Evolutionary conservation across 257 asterid species (phyloP).

Genomic region (Jasminum sambac): DNA sequence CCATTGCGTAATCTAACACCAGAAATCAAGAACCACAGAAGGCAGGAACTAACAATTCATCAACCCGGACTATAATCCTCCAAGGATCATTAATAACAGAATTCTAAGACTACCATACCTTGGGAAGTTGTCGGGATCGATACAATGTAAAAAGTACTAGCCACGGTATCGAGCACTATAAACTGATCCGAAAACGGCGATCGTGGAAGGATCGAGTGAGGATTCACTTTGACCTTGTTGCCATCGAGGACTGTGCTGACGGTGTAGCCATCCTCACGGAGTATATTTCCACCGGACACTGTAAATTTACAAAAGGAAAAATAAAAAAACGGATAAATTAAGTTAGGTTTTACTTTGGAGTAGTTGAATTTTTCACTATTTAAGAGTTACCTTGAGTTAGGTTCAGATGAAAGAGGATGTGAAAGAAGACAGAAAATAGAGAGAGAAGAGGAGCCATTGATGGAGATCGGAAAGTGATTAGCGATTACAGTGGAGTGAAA

Average conservation of each 20-base stretch:
- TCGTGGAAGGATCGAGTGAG: conserved; percentile 51
- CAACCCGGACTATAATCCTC: conserved; percentile 2
- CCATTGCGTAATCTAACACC: not conserved
- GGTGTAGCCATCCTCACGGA: conserved; percentile 76
- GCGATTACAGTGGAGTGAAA: not conserved
- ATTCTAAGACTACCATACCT: conserved; percentile 15
- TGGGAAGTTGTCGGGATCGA: conserved; percentile 40
- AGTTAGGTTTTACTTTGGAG: not conserved
- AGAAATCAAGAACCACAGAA: not conserved
- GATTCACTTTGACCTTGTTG: conserved; percentile 56
- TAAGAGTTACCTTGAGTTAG: conserved; percentile 36
- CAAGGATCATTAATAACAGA: conserved; percentile 1
- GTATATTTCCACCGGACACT: conserved; percentile 37
- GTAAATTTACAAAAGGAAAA: conserved; percentile 20
- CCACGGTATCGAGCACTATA: conserved; percentile 65
- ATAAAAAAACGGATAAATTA: not conserved
- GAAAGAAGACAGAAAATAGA: conserved; percentile 13
- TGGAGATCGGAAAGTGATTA: conserved; percentile 9
- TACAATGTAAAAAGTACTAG: conserved; percentile 63
- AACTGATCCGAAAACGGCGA: conserved; percentile 51
- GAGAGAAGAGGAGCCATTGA: conserved; percentile 29
- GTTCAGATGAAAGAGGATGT: conserved; percentile 29
- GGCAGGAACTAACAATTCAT: not conserved
- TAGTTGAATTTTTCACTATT: not conserved
- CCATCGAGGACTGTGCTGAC: conserved; percentile 75